Conservation (phyloP, 352 stramenopile genomes). For the Pythium scleroteichum region DNA sequence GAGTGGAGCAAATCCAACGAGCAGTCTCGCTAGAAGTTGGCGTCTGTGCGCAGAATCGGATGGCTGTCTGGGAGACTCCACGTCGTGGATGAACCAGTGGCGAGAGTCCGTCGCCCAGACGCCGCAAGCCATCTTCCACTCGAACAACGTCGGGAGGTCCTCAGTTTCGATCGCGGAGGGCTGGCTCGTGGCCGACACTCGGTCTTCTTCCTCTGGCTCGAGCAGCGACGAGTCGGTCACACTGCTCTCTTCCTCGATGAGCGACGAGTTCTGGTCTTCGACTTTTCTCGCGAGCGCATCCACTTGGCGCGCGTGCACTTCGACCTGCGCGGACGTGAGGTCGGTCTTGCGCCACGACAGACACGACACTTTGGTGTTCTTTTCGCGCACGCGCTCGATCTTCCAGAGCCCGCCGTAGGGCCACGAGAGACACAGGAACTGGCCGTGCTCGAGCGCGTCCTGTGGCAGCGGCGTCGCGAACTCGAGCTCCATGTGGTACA, state of each 20-base stretch:
- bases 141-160: conserved; percentile 36
- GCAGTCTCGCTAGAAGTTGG: conserved; percentile 17
- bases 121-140: conserved; percentile 63
- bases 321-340: conserved; percentile 29
- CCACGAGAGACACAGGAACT: conserved; percentile 52
- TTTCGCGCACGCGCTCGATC: conserved; percentile 37
- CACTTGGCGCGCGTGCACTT: conserved; percentile 26
- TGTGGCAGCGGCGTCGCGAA: conserved; percentile 40
- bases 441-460: conserved; percentile 31
- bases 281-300: conserved; percentile 38
- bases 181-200: neutral
- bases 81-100: conserved; percentile 56
- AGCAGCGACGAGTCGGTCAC: neutral
- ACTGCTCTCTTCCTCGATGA: neutral
- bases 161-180: neutral
- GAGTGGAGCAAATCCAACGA: conserved; percentile 28
- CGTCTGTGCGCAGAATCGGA: neutral
- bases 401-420: conserved; percentile 56
- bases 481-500: conserved; percentile 50
- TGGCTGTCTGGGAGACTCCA: conserved; percentile 29
- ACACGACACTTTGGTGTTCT: conserved; percentile 34
- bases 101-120: conserved; percentile 35
- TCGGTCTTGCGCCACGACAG: conserved; percentile 50
- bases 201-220: neutral
- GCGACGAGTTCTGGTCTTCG: conserved; percentile 2